Conservation (phyloP, 2,329 filamentous ascomycete genomes). For the Zymoseptoria crescenta region DNA sequence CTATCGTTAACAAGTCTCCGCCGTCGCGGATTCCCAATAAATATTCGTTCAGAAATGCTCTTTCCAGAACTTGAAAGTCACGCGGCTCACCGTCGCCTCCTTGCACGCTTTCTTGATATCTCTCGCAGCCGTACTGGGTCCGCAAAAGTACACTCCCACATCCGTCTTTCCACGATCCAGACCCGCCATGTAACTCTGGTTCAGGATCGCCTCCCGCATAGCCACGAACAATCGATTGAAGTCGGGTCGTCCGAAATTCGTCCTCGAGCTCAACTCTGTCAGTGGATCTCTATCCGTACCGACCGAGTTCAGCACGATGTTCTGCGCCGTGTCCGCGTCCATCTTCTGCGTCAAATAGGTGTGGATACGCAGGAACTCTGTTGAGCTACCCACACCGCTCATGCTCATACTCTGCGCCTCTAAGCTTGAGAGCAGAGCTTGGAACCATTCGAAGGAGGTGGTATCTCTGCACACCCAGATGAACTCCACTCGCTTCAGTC, state of each 20-base stretch:
- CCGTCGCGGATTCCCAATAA: not conserved
- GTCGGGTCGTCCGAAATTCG: constrained; percentile 91
- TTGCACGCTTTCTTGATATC: constrained; percentile 79
- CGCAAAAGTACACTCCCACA: constrained; percentile 97
- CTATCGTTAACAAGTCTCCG: not conserved
- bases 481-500: constrained; percentile 91
- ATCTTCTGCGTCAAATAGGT: constrained; percentile 93
- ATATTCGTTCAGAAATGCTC: constrained; percentile 58
- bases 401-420: constrained; percentile 74
- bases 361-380: constrained; percentile 92
- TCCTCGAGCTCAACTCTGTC: constrained; percentile 81
- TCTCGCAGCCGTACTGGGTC: constrained; percentile 70
- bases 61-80: constrained; percentile 98
- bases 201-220: constrained; percentile 81
- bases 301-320: constrained; percentile 94
- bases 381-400: constrained; percentile 46
- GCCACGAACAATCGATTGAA: constrained; percentile 70
- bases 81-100: constrained; percentile 62
- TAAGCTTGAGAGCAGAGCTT: constrained; percentile 81
- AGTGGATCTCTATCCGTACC: constrained; percentile 81
- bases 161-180: constrained; percentile 66
- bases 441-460: constrained; percentile 97
- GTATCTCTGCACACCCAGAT: constrained; percentile 98
- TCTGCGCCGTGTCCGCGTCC: constrained; percentile 85
- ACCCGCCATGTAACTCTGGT: constrained; percentile 77